These are phyloP conservation scores for Thalia dealbata DNA, from an alignment of 176 grass and related monocot species.

Conservation along the genomic window DNA sequence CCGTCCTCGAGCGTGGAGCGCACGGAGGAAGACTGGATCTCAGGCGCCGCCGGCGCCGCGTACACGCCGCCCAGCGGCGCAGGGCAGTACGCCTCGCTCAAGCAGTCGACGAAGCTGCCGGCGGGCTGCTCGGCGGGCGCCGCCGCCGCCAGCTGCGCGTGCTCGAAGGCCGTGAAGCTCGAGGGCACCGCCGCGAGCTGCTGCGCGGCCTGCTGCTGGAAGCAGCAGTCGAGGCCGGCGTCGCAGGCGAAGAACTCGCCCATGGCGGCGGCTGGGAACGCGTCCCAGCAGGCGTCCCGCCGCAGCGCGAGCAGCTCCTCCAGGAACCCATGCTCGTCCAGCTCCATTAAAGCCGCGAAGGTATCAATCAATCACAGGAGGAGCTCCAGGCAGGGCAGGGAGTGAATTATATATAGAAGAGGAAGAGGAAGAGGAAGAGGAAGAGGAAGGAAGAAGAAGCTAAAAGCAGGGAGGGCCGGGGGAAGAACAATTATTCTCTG, in stretches of 20 bases:
- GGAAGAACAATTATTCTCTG: conserved; percentile 54
- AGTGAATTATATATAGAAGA: no score
- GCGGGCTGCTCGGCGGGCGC: not conserved
- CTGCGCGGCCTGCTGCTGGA: conserved; percentile 30
- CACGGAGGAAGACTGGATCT: conserved; percentile 25
- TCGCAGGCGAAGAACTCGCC: conserved; percentile 71
- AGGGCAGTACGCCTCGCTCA: conserved; percentile 50
- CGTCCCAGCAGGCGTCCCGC: conserved; percentile 60
- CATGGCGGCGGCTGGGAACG: conserved; percentile 29
- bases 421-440: no score
- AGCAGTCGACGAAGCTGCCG: conserved; percentile 69
- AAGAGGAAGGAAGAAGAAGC: no score
- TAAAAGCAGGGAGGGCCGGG: no score
- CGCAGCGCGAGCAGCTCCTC: conserved; percentile 79
- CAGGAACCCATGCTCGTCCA: conserved; percentile 72
- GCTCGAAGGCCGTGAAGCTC: conserved; percentile 46
- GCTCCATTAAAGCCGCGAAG: conserved; percentile 39
- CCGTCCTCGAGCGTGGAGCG: conserved; percentile 33
- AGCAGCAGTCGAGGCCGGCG: conserved; percentile 65
- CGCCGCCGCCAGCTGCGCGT: not conserved
- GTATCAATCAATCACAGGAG: no score
- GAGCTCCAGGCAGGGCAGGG: no score
- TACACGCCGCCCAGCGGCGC: conserved; percentile 7
- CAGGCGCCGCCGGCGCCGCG: conserved; percentile 17
- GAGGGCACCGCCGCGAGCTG: conserved; percentile 15